Evolutionary conservation across 352 stramenopile genomes (phyloP).

Genomic region (Pythium insidiosum): DNA sequence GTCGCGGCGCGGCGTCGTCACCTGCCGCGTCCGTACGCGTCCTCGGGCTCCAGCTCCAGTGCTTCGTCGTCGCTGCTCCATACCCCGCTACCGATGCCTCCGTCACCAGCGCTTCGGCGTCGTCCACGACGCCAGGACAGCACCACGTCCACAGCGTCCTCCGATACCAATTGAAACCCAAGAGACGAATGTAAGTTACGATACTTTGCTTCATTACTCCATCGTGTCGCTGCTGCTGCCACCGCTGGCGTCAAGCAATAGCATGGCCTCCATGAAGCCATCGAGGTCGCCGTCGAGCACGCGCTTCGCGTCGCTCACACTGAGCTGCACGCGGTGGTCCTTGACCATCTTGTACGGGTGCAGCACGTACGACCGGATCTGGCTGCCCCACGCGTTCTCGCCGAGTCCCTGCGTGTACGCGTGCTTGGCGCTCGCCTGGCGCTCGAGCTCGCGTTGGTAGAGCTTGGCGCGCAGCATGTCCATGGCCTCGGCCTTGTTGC

Average conservation of each 20-base stretch:
- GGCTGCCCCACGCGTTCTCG: conserved; percentile 70
- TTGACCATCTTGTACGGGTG: conserved; percentile 99
- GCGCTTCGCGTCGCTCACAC: conserved; percentile 76
- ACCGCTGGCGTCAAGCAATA: conserved; percentile 29
- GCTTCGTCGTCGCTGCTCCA: no score
- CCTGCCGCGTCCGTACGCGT: no score
- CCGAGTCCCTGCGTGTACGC: conserved; percentile 54
- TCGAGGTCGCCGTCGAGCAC: conserved; percentile 91
- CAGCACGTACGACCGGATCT: conserved; percentile 97
- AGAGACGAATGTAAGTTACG: no score
- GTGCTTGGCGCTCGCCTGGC: conserved; percentile 34
- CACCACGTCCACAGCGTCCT: no score
- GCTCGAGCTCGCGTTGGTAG: conserved; percentile 57
- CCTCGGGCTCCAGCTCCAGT: no score
- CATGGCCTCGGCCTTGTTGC: conserved; percentile 92
- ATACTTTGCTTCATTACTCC: no score
- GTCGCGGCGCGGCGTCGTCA: no score
- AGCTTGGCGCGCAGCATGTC: conserved; percentile 72
- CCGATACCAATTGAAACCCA: no score
- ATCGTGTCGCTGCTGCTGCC: conserved; percentile 17
- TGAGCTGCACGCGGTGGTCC: conserved; percentile 89
- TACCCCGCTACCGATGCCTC: no score
- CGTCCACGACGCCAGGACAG: no score
- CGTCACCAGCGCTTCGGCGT: no score
- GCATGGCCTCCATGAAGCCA: conserved; percentile 69